Evolutionary conservation across 805 yeast species (phyloP).

Genomic region (Candida hungchunana): DNA sequence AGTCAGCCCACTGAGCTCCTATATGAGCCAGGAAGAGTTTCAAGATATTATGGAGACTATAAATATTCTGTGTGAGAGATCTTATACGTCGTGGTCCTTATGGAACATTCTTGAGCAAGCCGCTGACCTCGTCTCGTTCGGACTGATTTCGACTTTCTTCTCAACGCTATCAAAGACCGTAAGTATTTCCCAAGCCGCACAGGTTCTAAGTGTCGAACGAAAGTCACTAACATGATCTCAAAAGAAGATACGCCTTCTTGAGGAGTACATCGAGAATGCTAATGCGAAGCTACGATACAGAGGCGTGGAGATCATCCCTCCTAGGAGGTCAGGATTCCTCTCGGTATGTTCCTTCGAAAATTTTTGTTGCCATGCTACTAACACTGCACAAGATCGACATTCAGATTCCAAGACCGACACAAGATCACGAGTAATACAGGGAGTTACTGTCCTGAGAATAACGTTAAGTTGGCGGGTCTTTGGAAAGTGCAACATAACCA

Average conservation of each 20-base stretch:
- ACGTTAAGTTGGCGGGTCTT: too few species aligned
- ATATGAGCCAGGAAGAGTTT: conserved; percentile 37
- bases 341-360: conserved; percentile 32
- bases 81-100: conserved; percentile 36
- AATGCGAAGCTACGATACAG: conserved; percentile 28
- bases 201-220: too few species aligned
- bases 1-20: conserved; percentile 42
- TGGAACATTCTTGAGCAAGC: conserved; percentile 37
- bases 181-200: too few species aligned
- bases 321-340: conserved; percentile 49
- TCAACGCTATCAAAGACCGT: conserved; percentile 25
- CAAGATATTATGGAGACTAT: conserved; percentile 37
- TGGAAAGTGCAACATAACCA: too few species aligned
- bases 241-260: conserved; percentile 38
- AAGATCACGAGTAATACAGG: too few species aligned
- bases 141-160: conserved; percentile 37
- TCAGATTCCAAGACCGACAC: conserved; percentile 43
- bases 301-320: conserved; percentile 42
- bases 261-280: conserved; percentile 33
- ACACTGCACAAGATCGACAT: conserved; percentile 45
- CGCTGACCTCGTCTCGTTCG: conserved; percentile 36
- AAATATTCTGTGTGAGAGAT: conserved; percentile 38
- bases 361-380: conserved; percentile 24
- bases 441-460: too few species aligned
- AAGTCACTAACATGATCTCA: conserved; percentile 9